Percentiles rank a stretch among this genome's conserved stretches.
These are phyloP conservation scores for Wallacemonas sp. DNA, from an alignment of 208 protist genomes.

Conservation along the genomic window DNA sequence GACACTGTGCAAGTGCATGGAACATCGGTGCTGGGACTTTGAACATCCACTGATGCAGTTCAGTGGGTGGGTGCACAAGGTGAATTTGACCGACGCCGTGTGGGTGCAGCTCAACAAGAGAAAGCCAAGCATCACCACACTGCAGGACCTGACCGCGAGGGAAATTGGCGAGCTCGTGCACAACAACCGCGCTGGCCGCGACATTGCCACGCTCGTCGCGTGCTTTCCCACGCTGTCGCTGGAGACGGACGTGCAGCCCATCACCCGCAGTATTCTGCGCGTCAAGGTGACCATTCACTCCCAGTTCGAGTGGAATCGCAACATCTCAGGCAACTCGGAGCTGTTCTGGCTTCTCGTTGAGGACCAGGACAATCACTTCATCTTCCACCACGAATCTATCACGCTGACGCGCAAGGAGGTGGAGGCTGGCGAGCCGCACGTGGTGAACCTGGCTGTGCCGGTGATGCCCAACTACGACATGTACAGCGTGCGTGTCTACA, in stretches of 20 bases:
- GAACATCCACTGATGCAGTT: conserved; percentile 93
- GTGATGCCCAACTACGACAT: conserved; percentile 97
- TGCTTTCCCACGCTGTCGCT: conserved; percentile 93
- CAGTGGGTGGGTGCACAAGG: conserved; percentile 44
- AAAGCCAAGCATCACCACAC: conserved; percentile 71
- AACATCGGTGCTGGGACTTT: conserved; percentile 94
- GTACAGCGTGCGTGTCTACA: conserved; percentile 96
- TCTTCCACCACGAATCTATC: conserved; percentile 90
- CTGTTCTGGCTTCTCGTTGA: conserved; percentile 97
- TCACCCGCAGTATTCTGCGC: conserved; percentile 96
- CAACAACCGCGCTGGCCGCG: conserved; percentile 77
- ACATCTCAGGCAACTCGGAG: conserved; percentile 93
- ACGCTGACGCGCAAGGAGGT: conserved; percentile 86
- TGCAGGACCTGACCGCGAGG: conserved; percentile 76
- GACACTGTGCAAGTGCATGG: conserved; percentile 92
- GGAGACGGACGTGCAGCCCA: conserved; percentile 94
- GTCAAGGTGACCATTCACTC: conserved; percentile 91
- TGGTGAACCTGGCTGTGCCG: conserved; percentile 96
- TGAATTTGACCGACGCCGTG: conserved; percentile 80
- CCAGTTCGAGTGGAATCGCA: conserved; percentile 94
- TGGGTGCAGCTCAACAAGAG: conserved; percentile 68
- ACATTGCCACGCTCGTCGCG: conserved; percentile 80
- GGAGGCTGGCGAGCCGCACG: conserved; percentile 64
- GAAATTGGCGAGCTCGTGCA: conserved; percentile 88
- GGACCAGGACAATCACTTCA: conserved; percentile 95